Conservation (phyloP, 2,329 filamentous ascomycete species). For the Hirsutella rhossiliensis region DNA sequence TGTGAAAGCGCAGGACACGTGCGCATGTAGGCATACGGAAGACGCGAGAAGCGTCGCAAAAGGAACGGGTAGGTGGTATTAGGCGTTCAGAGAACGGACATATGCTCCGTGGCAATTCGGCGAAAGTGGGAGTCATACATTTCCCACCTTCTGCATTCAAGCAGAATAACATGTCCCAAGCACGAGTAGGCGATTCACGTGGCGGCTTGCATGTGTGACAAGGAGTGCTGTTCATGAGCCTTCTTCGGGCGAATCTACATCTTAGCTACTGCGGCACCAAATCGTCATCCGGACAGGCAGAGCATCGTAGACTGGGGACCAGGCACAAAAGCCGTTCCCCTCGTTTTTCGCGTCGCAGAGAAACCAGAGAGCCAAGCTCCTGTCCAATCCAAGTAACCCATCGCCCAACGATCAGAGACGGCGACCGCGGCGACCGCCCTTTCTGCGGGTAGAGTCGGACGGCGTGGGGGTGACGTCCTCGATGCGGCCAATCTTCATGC, state of each 20-base stretch:
- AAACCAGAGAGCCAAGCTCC: slow-evolving; percentile 35
- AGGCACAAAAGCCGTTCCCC: slow-evolving; percentile 57
- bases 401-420: slow-evolving; percentile 63
- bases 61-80: no score
- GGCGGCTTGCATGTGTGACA: slow-evolving; percentile 9
- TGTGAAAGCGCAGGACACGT: no score
- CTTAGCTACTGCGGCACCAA: slow-evolving; percentile 24
- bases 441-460: slow-evolving; percentile 98
- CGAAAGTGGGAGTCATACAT: no score
- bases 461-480: slow-evolving; percentile 99
- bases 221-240: slow-evolving; percentile 26
- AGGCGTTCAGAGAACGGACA: no score
- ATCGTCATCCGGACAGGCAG: slow-evolving; percentile 22
- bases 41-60: no score
- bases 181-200: neutral
- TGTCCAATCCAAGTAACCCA: slow-evolving; percentile 18
- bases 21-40: no score
- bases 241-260: slow-evolving; percentile 31
- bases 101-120: no score
- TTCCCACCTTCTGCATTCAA: no score
- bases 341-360: slow-evolving; percentile 58
- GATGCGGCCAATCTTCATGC: slow-evolving; percentile 99
- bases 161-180: neutral
- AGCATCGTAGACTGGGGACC: slow-evolving; percentile 46
- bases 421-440: slow-evolving; percentile 99